Conservation (phyloP, 2,329 filamentous ascomycete species). For the Aquanectria penicillioides region DNA sequence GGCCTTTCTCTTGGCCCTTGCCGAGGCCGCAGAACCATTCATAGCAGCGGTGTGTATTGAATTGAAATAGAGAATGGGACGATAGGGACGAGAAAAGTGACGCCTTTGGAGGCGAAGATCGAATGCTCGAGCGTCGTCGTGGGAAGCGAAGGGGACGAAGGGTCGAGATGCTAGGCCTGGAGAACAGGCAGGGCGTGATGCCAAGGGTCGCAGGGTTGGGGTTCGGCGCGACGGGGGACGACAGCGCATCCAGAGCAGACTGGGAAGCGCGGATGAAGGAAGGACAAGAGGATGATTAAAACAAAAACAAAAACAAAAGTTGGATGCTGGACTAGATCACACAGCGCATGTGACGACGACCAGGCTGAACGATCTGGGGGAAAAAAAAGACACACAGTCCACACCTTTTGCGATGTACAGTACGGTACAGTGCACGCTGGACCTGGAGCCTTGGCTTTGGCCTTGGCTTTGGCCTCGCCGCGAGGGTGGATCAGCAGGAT, state of each 20-base stretch:
- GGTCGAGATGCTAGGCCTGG: constrained; percentile 19
- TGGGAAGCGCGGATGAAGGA: constrained; percentile 25
- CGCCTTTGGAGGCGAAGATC: constrained; percentile 16
- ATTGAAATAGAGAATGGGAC: constrained; percentile 9
- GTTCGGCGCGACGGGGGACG: constrained; percentile 33
- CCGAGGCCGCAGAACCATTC: constrained; percentile 54
- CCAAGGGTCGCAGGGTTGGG: constrained; percentile 34
- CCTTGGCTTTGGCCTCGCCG: constrained; percentile 10
- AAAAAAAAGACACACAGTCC: constrained; percentile 39
- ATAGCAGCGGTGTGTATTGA: constrained; percentile 44
- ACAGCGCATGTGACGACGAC: constrained; percentile 47
- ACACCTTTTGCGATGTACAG: constrained; percentile 28
- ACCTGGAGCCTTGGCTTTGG: too few species aligned
- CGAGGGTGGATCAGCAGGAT: constrained; percentile 45
- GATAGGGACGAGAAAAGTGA: constrained; percentile 19
- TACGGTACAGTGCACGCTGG: too few species aligned
- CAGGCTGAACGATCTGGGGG: constrained; percentile 38
- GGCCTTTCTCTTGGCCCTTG: constrained; percentile 64
- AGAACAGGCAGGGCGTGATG: constrained; percentile 27
- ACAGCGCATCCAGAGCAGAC: constrained; percentile 40
- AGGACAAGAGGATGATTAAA: constrained; percentile 17
- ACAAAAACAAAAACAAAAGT: too few species aligned
- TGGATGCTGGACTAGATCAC: constrained; percentile 37
- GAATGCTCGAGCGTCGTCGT: constrained; percentile 12
- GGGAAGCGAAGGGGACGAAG: constrained; percentile 23